These are phyloP conservation scores for Fusarium chuoi DNA, from an alignment of 2,329 filamentous ascomycete species.

Conservation along the genomic window DNA sequence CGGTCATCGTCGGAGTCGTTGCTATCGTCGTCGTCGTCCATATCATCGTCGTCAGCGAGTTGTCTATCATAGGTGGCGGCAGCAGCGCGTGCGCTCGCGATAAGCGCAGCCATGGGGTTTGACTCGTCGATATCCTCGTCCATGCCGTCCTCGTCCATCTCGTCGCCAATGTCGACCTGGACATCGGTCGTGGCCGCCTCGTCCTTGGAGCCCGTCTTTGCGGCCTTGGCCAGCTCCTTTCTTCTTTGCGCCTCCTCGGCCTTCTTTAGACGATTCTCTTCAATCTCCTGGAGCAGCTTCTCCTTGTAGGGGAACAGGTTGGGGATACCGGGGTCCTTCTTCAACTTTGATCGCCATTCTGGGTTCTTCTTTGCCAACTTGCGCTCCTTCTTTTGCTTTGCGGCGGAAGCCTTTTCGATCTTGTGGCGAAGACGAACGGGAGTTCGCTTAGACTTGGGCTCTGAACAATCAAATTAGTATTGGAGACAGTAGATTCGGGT, in stretches of 20 bases:
- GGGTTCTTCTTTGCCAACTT: conserved; percentile 97
- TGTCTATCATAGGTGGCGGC: conserved; percentile 79
- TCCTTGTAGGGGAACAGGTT: conserved; percentile 99
- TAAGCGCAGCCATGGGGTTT: conserved; percentile 91
- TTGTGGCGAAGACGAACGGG: conserved; percentile 92
- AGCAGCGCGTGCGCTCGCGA: conserved; percentile 83
- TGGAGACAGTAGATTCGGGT: background rate
- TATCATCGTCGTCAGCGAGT: conserved; percentile 68
- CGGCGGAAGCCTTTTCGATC: conserved; percentile 90
- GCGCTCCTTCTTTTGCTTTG: conserved; percentile 89
- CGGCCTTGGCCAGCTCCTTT: conserved; percentile 77
- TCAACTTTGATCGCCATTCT: conserved; percentile 92
- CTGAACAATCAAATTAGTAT: conserved; percentile 56
- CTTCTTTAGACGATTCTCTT: conserved; percentile 84
- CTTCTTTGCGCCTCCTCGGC: conserved; percentile 79
- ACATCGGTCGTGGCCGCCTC: conserved; percentile 58
- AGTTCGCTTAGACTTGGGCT: conserved; percentile 93
- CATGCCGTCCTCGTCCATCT: conserved; percentile 61
- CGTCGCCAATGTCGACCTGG: conserved; percentile 60
- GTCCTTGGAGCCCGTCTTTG: conserved; percentile 63
- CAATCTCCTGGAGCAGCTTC: conserved; percentile 91
- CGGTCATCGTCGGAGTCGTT: conserved; percentile 65
- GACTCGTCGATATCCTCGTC: conserved; percentile 72
- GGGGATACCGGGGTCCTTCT: conserved; percentile 98
- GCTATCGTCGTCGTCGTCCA: conserved; percentile 58